These are phyloP conservation scores for Candida namnaoensis DNA, from an alignment of 805 yeast genomes.

Conservation along the genomic window DNA sequence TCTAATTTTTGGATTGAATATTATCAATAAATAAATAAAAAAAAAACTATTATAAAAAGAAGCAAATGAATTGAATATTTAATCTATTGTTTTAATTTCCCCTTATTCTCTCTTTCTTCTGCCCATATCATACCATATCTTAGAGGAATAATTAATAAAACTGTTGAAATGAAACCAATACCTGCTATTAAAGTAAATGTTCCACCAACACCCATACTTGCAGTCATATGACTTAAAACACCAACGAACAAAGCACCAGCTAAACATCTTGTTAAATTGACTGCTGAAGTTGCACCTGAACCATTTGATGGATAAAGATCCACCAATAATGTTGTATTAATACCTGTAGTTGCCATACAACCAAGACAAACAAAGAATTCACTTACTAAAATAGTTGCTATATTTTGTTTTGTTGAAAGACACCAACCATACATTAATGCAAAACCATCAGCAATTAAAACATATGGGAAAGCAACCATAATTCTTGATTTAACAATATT, in stretches of 20 bases:
- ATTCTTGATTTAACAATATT: constrained; percentile 50
- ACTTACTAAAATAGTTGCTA: constrained; percentile 50
- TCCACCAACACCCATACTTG: constrained; percentile 59
- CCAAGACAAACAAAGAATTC: constrained; percentile 50
- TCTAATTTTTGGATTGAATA: too few relatives aligned
- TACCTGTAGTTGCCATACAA: constrained; percentile 49
- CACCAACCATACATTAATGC: constrained; percentile 69
- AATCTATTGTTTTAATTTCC: too few relatives aligned
- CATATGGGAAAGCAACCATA: constrained; percentile 35
- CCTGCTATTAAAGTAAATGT: constrained; percentile 66
- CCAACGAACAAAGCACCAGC: constrained; percentile 66
- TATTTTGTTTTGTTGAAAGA: constrained; percentile 33
- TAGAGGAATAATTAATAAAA: constrained; percentile 18
- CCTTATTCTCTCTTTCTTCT: constrained; percentile 8
- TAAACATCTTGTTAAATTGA: constrained; percentile 69
- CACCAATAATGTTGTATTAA: constrained; percentile 60
- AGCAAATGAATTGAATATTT: too few relatives aligned
- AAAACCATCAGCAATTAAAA: constrained; percentile 28
- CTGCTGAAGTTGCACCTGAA: constrained; percentile 66
- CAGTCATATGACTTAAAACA: constrained; percentile 52
- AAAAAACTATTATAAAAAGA: too few relatives aligned
- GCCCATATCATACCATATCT: constrained; percentile 22
- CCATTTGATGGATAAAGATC: constrained; percentile 65
- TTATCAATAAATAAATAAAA: too few relatives aligned
- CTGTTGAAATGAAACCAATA: constrained; percentile 23